Conservation (phyloP, 768 basidiomycete species). For the Amanita rimosa region DNA sequence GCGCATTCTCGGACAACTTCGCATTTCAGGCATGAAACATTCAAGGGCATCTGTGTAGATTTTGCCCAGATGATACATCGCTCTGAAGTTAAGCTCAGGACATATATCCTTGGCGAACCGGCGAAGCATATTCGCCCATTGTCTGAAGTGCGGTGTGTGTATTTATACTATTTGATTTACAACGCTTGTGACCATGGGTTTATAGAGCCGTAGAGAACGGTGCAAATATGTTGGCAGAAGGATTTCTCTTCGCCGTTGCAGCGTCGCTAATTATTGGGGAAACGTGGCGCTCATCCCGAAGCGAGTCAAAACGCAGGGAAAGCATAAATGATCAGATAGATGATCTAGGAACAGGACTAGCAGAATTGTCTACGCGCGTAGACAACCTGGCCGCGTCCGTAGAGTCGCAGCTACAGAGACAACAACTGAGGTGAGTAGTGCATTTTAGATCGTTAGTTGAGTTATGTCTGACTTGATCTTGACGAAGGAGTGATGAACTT, state of each 20-base stretch:
- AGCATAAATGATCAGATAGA: conserved; percentile 64
- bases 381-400: conserved; percentile 26
- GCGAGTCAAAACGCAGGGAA: conserved; percentile 58
- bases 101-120: conserved; percentile 68
- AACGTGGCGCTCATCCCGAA: conserved; percentile 63
- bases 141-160: conserved; percentile 57
- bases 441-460: neutral
- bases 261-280: conserved; percentile 67
- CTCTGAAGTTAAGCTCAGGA: conserved; percentile 59
- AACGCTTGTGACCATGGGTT: neutral
- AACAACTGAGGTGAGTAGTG: conserved; percentile 31
- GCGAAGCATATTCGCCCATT: conserved; percentile 63
- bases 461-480: neutral
- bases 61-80: conserved; percentile 74
- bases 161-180: neutral
- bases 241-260: conserved; percentile 74
- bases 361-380: conserved; percentile 31
- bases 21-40: conserved; percentile 48
- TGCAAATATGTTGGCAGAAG: conserved; percentile 75
- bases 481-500: conserved; percentile 55
- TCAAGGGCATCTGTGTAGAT: conserved; percentile 57
- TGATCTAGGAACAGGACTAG: conserved; percentile 33
- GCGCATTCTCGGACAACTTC: neutral
- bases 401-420: conserved; percentile 33
- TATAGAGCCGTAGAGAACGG: conserved; percentile 76